phyloP scores from a whole-genome alignment of 2,329 filamentous ascomycete genomes.

The Colletotrichum sp. region DNA sequence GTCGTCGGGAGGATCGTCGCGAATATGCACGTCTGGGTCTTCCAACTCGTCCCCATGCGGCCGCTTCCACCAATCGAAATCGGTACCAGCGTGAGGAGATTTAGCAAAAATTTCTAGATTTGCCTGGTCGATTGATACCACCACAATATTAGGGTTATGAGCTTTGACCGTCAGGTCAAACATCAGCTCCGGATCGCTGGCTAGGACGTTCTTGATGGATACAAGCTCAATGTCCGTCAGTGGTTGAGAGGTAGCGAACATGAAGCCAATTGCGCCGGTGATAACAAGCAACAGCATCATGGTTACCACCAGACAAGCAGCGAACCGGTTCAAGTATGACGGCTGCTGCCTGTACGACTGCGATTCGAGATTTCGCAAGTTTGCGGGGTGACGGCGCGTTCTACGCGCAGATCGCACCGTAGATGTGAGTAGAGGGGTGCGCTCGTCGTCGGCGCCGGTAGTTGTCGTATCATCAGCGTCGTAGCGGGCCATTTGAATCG shows the following conservation, averaged over 20 bases:
- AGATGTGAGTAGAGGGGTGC: slow-evolving; percentile 75
- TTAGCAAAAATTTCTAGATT: slow-evolving; percentile 95
- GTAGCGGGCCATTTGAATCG: slow-evolving; percentile 68
- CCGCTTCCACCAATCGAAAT: slow-evolving; percentile 64
- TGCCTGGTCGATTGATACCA: slow-evolving; percentile 83
- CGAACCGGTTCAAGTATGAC: slow-evolving; percentile 73
- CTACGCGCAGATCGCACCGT: slow-evolving; percentile 65
- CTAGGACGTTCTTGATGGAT: slow-evolving; percentile 87
- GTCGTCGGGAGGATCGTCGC: slow-evolving; percentile 50
- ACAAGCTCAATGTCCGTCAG: slow-evolving; percentile 79
- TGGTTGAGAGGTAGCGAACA: slow-evolving; percentile 90
- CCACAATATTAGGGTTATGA: slow-evolving; percentile 90
- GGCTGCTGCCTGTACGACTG: slow-evolving; percentile 69
- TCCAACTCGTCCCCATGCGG: slow-evolving; percentile 31
- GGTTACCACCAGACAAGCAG: slow-evolving; percentile 85
- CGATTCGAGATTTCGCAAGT: slow-evolving; percentile 74
- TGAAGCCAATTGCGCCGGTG: slow-evolving; percentile 84
- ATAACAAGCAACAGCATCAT: slow-evolving; percentile 82
- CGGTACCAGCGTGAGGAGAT: slow-evolving; percentile 82
- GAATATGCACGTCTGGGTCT: slow-evolving; percentile 22
- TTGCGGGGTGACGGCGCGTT: slow-evolving; percentile 58
- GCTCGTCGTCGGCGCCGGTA: slow-evolving; percentile 82
- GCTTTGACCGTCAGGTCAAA: slow-evolving; percentile 88
- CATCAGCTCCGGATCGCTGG: slow-evolving; percentile 94
- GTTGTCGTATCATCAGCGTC: slow-evolving; percentile 68